phyloP scores from a whole-genome alignment of 306 rosid genomes.

The Pyrus bretschneideri region DNA sequence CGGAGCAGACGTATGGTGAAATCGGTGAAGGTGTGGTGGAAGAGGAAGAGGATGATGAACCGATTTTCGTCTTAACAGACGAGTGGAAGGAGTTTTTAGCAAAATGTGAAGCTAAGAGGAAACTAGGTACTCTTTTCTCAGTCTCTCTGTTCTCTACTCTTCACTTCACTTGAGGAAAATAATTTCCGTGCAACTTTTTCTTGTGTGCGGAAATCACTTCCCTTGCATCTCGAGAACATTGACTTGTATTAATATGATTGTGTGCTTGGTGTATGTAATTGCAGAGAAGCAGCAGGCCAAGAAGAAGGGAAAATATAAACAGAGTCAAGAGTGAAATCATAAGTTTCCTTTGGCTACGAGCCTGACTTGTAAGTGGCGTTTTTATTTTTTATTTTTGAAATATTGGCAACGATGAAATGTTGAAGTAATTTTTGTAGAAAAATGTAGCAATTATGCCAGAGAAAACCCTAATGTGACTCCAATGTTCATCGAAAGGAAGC shows the following conservation, averaged over 20 bases:
- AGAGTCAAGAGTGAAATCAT: background rate
- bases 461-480: background rate
- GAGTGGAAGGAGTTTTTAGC: constrained; percentile 83
- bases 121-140: constrained; percentile 29
- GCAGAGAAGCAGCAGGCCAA: constrained; percentile 54
- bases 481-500: background rate
- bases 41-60: constrained; percentile 61
- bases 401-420: no score
- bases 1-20: constrained; percentile 26
- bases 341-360: background rate
- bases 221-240: background rate
- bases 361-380: background rate
- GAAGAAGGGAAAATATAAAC: constrained; percentile 23
- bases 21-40: constrained; percentile 14
- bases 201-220: background rate
- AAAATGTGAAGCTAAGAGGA: constrained; percentile 62
- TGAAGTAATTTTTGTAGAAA: background rate
- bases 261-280: background rate
- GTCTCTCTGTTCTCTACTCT: background rate
- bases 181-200: background rate
- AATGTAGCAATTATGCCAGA: background rate
- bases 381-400: background rate
- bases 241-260: background rate
- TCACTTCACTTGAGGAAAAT: background rate
- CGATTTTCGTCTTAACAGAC: constrained; percentile 60